Conservation (phyloP, 441 rosid genomes). For the Populus hybrid region DNA sequence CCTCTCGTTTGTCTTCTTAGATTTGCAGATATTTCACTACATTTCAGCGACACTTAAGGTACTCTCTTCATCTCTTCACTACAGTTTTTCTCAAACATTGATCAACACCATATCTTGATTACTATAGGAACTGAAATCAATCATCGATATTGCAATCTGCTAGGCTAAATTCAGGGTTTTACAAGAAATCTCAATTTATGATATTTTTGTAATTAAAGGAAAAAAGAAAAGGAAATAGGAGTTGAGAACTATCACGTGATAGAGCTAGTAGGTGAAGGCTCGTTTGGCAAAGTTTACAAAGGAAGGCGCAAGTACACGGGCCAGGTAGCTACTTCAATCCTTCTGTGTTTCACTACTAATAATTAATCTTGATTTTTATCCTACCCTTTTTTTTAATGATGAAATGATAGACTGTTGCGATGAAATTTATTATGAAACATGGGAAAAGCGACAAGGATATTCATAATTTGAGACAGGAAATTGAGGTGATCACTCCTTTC, state of each 20-base stretch:
- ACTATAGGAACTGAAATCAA: background rate
- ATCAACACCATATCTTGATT: background rate
- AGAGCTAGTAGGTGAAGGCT: slow-evolving; percentile 97
- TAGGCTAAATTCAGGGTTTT: background rate
- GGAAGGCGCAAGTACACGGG: slow-evolving; percentile 88
- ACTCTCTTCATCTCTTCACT: background rate
- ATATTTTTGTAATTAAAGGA: background rate
- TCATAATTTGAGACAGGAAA: slow-evolving; percentile 89
- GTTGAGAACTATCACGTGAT: slow-evolving; percentile 88
- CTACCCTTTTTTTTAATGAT: background rate
- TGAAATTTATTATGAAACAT: slow-evolving; percentile 96
- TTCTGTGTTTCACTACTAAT: background rate
- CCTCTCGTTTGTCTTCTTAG: background rate
- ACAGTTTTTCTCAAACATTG: background rate
- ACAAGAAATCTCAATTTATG: background rate
- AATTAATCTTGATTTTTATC: background rate
- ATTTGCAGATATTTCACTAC: background rate
- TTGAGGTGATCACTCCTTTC: slow-evolving; percentile 51
- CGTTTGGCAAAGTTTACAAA: slow-evolving; percentile 89
- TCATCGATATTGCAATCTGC: background rate
- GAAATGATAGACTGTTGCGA: slow-evolving; percentile 78
- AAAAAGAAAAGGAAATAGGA: slow-evolving; percentile 41
- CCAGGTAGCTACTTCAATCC: slow-evolving; percentile 46
- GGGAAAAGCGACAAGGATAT: slow-evolving; percentile 95
- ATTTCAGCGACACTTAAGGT: slow-evolving; percentile 10